These are phyloP conservation scores for Smittium mucronatum DNA, from an alignment of 371 early-diverging fungal species.

Conservation along the genomic window DNA sequence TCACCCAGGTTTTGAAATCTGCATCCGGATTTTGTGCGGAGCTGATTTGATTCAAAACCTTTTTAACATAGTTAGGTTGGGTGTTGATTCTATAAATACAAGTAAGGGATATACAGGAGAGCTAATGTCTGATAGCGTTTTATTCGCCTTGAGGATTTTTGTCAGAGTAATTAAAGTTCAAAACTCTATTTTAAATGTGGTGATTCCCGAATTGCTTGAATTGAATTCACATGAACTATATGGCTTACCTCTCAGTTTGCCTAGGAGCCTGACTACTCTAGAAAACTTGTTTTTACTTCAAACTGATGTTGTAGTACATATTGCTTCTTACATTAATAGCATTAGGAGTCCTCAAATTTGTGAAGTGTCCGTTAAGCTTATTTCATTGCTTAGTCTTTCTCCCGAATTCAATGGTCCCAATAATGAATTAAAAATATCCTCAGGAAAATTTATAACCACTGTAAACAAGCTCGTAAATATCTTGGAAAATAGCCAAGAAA, in stretches of 20 bases:
- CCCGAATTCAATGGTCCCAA: slow-evolving; percentile 30
- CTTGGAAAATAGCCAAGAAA: slow-evolving; percentile 44
- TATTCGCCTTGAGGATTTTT: slow-evolving; percentile 48
- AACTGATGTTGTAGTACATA: slow-evolving; percentile 46
- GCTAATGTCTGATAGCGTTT: slow-evolving; percentile 26
- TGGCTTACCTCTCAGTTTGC: slow-evolving; percentile 26
- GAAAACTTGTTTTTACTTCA: slow-evolving; percentile 65
- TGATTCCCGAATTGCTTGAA: slow-evolving; percentile 42
- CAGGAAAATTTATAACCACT: slow-evolving; percentile 35
- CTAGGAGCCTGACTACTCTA: slow-evolving; percentile 46
- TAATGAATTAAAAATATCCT: not conserved
- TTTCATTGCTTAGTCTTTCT: slow-evolving; percentile 55
- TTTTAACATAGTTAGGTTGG: slow-evolving; percentile 46
- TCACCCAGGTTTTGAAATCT: slow-evolving; percentile 80
- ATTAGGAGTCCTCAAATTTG: slow-evolving; percentile 55
- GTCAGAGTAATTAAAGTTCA: slow-evolving; percentile 50
- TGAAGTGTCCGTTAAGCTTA: slow-evolving; percentile 53
- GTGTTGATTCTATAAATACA: slow-evolving; percentile 40
- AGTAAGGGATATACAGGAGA: slow-evolving; percentile 14
- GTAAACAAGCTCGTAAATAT: slow-evolving; percentile 56
- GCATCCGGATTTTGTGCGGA: slow-evolving; percentile 62
- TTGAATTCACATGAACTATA: slow-evolving; percentile 15
- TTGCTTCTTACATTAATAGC: slow-evolving; percentile 54
- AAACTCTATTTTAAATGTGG: slow-evolving; percentile 47
- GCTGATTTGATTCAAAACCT: slow-evolving; percentile 50